phyloP scores from a whole-genome alignment of 106 monocot genomes.

The Dendrobium officinale region DNA sequence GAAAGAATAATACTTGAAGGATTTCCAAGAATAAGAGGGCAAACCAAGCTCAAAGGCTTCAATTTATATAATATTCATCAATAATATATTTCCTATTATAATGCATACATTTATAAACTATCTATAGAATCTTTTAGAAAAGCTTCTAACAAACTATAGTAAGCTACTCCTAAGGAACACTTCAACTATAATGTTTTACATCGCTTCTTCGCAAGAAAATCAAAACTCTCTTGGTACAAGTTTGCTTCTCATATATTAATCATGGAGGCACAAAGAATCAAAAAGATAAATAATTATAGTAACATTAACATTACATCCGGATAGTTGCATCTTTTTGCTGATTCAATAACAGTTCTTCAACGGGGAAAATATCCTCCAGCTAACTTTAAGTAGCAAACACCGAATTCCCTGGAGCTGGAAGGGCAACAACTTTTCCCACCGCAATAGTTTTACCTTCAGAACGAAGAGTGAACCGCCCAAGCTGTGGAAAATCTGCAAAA shows the following conservation, averaged over 20 bases:
- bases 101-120: too few relatives aligned
- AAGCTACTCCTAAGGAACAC: too few relatives aligned
- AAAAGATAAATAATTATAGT: background rate
- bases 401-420: constrained; percentile 52
- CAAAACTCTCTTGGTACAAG: too few relatives aligned
- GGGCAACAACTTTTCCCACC: constrained; percentile 76
- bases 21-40: too few relatives aligned
- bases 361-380: background rate
- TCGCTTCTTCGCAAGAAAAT: too few relatives aligned
- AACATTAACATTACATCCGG: background rate
- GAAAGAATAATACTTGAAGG: too few relatives aligned
- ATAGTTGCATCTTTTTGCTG: background rate
- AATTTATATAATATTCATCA: too few relatives aligned
- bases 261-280: background rate
- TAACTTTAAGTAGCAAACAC: constrained; percentile 16
- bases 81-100: too few relatives aligned
- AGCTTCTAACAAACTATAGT: too few relatives aligned
- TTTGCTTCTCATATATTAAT: background rate
- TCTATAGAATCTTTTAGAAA: too few relatives aligned
- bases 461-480: constrained; percentile 92
- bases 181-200: too few relatives aligned
- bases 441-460: constrained; percentile 99
- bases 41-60: too few relatives aligned
- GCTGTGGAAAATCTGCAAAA: constrained; percentile 75
- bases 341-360: background rate